Evolutionary conservation across 108 stramenopile genomes (phyloP).

Genomic region (Cyclotella baltica): DNA sequence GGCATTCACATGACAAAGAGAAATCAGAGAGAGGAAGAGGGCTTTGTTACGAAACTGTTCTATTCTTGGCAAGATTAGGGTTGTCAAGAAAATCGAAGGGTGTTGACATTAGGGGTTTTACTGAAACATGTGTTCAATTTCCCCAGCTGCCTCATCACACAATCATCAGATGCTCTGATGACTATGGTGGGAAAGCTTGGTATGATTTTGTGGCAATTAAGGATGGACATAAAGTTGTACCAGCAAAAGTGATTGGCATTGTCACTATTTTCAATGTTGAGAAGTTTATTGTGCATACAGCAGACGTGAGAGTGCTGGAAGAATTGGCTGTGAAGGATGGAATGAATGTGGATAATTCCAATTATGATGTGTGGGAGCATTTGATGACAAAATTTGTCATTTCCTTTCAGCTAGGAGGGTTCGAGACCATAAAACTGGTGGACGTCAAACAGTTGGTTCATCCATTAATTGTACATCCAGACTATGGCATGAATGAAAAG

Average conservation of each 20-base stretch:
- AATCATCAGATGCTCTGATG: background rate
- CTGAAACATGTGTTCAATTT: background rate
- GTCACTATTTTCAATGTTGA: background rate
- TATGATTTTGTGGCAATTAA: conserved; percentile 2
- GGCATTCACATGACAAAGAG: background rate
- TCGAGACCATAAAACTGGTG: background rate
- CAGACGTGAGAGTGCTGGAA: background rate
- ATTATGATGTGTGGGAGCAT: background rate
- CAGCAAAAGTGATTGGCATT: background rate
- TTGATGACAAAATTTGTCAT: background rate
- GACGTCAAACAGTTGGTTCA: background rate
- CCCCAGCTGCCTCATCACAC: background rate
- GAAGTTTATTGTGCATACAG: background rate
- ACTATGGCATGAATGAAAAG: background rate
- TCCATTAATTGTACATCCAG: background rate
- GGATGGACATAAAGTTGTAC: background rate
- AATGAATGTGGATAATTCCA: background rate
- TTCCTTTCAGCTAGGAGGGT: background rate
- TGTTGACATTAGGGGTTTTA: background rate
- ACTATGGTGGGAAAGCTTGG: background rate
- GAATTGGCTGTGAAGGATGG: background rate
- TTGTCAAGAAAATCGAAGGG: background rate
- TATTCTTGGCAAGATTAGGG: background rate
- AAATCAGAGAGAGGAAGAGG: background rate
- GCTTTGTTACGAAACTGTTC: background rate